phyloP scores from a whole-genome alignment of 768 basidiomycete species.

The Austroboletus festivus region DNA sequence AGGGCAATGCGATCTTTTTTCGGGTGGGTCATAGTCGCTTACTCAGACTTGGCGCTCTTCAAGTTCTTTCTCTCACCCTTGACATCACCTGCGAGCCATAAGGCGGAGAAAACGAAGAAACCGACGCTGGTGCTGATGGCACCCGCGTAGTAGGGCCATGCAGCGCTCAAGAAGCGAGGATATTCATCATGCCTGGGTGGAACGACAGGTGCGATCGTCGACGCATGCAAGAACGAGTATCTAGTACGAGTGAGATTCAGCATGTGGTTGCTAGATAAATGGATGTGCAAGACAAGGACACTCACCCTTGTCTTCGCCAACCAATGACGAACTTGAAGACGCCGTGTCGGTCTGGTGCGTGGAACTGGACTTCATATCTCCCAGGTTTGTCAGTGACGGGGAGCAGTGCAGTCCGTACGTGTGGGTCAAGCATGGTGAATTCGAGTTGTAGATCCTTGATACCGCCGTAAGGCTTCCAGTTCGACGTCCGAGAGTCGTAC shows the following conservation, averaged over 20 bases:
- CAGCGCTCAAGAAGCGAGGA: conserved; percentile 91
- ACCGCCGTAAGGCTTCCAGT: conserved; percentile 72
- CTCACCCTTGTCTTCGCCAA: conserved; percentile 86
- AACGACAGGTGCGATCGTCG: conserved; percentile 80
- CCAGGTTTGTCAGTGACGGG: conserved; percentile 57
- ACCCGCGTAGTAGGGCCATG: conserved; percentile 93
- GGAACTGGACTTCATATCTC: conserved; percentile 80
- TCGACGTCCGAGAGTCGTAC: conserved; percentile 50
- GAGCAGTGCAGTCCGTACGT: conserved; percentile 76
- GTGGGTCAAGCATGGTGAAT: conserved; percentile 98
- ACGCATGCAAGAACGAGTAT: conserved; percentile 68
- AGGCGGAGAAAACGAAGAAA: conserved; percentile 79
- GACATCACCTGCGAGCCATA: conserved; percentile 88
- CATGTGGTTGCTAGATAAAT: neutral
- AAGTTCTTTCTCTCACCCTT: conserved; percentile 52
- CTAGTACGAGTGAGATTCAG: conserved; percentile 36
- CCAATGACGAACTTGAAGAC: conserved; percentile 97
- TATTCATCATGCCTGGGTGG: conserved; percentile 95
- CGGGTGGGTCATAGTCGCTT: neutral
- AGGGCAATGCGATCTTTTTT: conserved; percentile 7
- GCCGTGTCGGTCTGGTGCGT: conserved; percentile 91
- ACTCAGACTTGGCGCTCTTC: conserved; percentile 35
- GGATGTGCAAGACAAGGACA: neutral
- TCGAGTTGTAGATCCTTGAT: conserved; percentile 85
- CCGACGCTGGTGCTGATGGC: conserved; percentile 85